Base-by-base conservation (phyloP, 495 filamentous ascomycete species). In the Podospora didyma region DNA sequence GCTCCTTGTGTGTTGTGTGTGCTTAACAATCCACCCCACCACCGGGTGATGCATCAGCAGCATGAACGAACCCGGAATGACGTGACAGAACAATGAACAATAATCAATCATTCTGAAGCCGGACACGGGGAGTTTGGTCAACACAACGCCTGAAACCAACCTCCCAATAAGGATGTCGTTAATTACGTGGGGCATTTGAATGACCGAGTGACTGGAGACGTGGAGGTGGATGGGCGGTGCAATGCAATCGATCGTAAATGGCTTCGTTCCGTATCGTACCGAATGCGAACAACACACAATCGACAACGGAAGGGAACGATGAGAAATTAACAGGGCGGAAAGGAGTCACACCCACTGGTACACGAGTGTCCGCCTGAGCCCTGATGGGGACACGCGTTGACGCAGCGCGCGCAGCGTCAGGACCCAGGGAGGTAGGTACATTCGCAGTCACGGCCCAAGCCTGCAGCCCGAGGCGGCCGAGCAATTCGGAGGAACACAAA, bases 401-500 rank as follows among this genome's bases (percentile, higher is more conserved):
- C 26, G 26, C 26, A 31, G 26, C 26, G 26, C 9, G 9, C 26
- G 26, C 26, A 31, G 26, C 26, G 26, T 31, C 3, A 31, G 26
- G 3, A 31, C 26, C 26, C 16, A 20, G 6, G 19, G n/a, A 2
- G n/a, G 34, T 35, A 16, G 46, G 3, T 12, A 19, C 20, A 41
- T 52, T 52, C 50, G 50, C 41, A 24, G 44, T 35, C 16, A 47
- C 42, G 42, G 42, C 42, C 52, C 20, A 47, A 12, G 45, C 4
- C 39, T 42, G 34, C 41, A 22, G 28, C 24, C 52, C 52, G 52
- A 54, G 52, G 52, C 52, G 52, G 44, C 52, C 52, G 52, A 54
- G 52, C 52, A 42, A 42, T 24, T 54, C 52, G 52, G 52, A 54
- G 52, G 52, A 54, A 54, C 52, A n/a, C 52, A 54, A 54, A 35